phyloP scores from a whole-genome alignment of 2,329 filamentous ascomycete species.

The Botrytis galanthina region DNA sequence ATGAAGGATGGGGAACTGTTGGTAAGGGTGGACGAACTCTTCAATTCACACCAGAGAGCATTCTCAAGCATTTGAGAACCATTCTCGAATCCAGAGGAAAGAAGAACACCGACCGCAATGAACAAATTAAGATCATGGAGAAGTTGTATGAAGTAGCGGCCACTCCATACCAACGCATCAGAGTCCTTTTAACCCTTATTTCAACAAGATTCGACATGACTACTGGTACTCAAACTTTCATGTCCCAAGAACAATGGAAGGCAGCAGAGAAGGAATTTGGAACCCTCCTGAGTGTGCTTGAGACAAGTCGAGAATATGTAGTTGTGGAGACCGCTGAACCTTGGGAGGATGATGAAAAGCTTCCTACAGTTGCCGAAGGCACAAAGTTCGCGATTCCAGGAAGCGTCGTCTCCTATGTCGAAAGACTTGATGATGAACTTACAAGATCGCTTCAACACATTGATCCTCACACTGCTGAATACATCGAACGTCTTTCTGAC shows the following conservation, averaged over 20 bases:
- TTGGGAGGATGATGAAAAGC: conserved; percentile 98
- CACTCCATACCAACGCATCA: conserved; percentile 90
- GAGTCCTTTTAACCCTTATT: conserved; percentile 85
- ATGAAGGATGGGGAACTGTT: conserved; percentile 86
- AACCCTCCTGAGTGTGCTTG: conserved; percentile 73
- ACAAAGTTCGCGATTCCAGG: conserved; percentile 89
- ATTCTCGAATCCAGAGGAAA: conserved; percentile 96
- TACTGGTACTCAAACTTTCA: conserved; percentile 73
- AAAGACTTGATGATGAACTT: conserved; percentile 95
- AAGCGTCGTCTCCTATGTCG: conserved; percentile 89
- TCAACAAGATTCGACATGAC: conserved; percentile 94
- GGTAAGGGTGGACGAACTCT: conserved; percentile 85
- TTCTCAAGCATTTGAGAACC: conserved; percentile 90
- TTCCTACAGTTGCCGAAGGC: conserved; percentile 67
- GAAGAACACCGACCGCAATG: conserved; percentile 94
- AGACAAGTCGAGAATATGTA: conserved; percentile 74
- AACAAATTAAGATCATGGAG: conserved; percentile 98
- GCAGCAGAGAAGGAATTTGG: conserved; percentile 83
- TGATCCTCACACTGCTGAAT: conserved; percentile 97
- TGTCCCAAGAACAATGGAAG: conserved; percentile 98
- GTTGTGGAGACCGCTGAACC: conserved; percentile 92
- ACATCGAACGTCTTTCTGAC: conserved; percentile 91
- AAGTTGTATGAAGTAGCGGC: conserved; percentile 85
- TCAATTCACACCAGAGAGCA: conserved; percentile 93
- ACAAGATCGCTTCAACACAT: conserved; percentile 96